Conservation (phyloP, 371 early-diverging fungal genomes). For the Haplosporangium sp. region DNA sequence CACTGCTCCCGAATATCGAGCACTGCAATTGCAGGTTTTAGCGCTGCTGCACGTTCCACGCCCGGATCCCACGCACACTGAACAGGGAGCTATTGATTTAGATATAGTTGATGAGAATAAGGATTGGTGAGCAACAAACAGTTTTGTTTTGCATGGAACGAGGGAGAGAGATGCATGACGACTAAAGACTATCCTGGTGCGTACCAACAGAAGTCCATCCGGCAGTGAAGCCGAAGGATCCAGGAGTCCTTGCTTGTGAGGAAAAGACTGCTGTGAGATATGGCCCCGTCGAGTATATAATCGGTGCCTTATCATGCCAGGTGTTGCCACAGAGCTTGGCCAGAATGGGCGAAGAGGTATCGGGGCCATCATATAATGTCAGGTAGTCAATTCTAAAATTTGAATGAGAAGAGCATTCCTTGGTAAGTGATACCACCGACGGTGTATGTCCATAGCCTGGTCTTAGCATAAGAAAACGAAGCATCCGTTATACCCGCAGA, state of each 20-base stretch:
- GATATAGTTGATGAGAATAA: too few species aligned
- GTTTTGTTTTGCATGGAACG: not conserved
- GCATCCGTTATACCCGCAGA: conserved; percentile 44
- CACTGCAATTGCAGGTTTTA: conserved; percentile 33
- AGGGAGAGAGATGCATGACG: not conserved
- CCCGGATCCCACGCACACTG: conserved; percentile 26
- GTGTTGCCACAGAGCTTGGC: conserved; percentile 46
- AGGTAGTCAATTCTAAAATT: conserved; percentile 40
- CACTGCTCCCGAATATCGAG: conserved; percentile 25
- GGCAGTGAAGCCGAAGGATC: conserved; percentile 44
- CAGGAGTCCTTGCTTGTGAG: conserved; percentile 27
- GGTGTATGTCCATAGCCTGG: not conserved
- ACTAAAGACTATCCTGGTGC: not conserved
- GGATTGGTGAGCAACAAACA: not conserved
- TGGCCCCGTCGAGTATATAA: conserved; percentile 44
- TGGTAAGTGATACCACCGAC: not conserved
- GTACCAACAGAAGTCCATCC: conserved; percentile 38
- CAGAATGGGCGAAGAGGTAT: conserved; percentile 25
- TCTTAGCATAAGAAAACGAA: not conserved
- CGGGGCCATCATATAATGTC: conserved; percentile 50
- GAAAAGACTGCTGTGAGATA: conserved; percentile 46
- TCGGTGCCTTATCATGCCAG: conserved; percentile 18
- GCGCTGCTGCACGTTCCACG: conserved; percentile 44
- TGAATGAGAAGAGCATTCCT: not conserved
- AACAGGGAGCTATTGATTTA: conserved; percentile 36